Evolutionary conservation across 192 early-diverging fungal species (phyloP).

Genomic region (Rhizoclosmatium globosum): DNA sequence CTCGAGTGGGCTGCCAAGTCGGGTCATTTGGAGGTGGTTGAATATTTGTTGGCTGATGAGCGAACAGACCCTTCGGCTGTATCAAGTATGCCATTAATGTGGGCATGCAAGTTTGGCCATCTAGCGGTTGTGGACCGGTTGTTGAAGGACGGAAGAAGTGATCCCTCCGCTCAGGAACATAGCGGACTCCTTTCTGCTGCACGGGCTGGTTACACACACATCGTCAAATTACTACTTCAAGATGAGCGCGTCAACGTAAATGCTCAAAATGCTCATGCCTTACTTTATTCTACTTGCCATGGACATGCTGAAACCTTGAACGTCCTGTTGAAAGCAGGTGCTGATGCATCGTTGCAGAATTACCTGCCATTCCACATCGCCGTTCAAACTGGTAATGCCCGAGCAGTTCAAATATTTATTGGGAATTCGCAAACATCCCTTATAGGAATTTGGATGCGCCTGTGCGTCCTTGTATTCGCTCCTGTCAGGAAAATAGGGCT

Average conservation of each 20-base stretch:
- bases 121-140: conserved; percentile 24
- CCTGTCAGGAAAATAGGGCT: no score
- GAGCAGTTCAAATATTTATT: no score
- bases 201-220: conserved; percentile 26
- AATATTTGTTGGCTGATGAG: conserved; percentile 14
- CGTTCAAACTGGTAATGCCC: background rate
- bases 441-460: no score
- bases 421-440: no score
- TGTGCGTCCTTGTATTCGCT: no score
- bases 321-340: conserved; percentile 8
- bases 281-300: background rate
- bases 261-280: background rate
- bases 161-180: conserved; percentile 28
- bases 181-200: conserved; percentile 20
- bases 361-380: conserved; percentile 1
- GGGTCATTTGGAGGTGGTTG: conserved; percentile 24
- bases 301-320: conserved; percentile 4
- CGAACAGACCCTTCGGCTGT: conserved; percentile 20
- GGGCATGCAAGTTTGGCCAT: conserved; percentile 24
- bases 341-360: background rate
- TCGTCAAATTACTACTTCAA: conserved; percentile 19
- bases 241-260: conserved; percentile 35
- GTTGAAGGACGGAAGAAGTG: conserved; percentile 11
- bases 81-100: background rate
- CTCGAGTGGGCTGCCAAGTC: conserved; percentile 24